A percentile compares a stretch with the other conserved stretches of the same genome.
phyloP scores from a whole-genome alignment of 2,329 filamentous ascomycete genomes.

The Curvularia eragrostidis region DNA sequence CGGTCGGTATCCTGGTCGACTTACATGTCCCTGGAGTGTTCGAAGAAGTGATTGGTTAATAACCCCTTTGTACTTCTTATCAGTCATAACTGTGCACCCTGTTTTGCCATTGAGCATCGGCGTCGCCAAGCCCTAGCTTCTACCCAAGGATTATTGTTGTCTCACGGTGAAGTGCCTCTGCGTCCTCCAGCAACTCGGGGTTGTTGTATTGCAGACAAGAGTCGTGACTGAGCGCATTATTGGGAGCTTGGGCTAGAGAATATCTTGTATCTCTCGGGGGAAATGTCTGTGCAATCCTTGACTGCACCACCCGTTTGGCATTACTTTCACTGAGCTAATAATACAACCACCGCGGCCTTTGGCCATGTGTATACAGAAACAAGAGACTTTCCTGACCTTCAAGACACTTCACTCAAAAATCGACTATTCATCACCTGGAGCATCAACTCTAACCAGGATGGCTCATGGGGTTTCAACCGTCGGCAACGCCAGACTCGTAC shows the following conservation, averaged over 20 bases:
- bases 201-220: conserved; percentile 14
- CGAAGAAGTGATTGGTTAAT: conserved; percentile 25
- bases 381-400: not conserved
- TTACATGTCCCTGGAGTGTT: conserved; percentile 31
- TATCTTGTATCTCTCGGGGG: conserved; percentile 13
- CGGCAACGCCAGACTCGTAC: conserved; percentile 32
- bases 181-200: conserved; percentile 6
- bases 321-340: not conserved
- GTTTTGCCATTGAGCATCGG: conserved; percentile 22
- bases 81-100: conserved; percentile 29
- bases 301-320: not conserved
- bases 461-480: conserved; percentile 13
- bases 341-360: not conserved
- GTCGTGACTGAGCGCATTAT: conserved; percentile 9
- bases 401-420: conserved; percentile 7
- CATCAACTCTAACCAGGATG: not conserved
- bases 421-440: not conserved
- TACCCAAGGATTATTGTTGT: conserved; percentile 18
- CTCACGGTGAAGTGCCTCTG: not conserved
- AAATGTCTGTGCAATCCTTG: conserved; percentile 2
- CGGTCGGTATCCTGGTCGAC: conserved; percentile 34
- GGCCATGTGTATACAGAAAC: conserved; percentile 2
- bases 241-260: conserved; percentile 9
- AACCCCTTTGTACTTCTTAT: conserved; percentile 20
- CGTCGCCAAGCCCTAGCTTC: conserved; percentile 20